Percentiles rank a stretch among this genome's conserved stretches.
phyloP scores from a whole-genome alignment of 179 eudicot species.

The Vitellaria paradoxa region DNA sequence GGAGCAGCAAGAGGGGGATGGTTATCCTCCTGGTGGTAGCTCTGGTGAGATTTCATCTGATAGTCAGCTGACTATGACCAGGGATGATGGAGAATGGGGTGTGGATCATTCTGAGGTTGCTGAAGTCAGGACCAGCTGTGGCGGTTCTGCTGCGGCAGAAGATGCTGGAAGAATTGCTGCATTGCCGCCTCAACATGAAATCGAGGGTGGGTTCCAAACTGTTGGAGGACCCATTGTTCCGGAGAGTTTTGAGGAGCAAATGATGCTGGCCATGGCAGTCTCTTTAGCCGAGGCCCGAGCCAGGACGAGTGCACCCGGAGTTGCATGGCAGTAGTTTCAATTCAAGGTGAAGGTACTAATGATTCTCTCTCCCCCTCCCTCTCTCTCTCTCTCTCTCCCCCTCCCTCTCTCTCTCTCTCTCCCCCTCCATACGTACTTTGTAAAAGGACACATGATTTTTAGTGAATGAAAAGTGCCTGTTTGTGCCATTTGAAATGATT shows the following conservation, averaged over 20 bases:
- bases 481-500: background rate
- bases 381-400: background rate
- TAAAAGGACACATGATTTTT: constrained; percentile 18
- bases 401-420: background rate
- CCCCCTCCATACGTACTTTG: background rate
- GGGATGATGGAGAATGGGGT: constrained; percentile 48
- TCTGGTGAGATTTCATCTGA: constrained; percentile 29
- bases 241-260: constrained; percentile 94
- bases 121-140: constrained; percentile 53
- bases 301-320: constrained; percentile 54
- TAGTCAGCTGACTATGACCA: constrained; percentile 21
- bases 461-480: constrained; percentile 16
- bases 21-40: constrained; percentile 29
- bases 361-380: too few relatives aligned
- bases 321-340: constrained; percentile 65
- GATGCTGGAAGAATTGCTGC: constrained; percentile 11
- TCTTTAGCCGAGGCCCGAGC: constrained; percentile 86
- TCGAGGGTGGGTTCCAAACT: constrained; percentile 32
- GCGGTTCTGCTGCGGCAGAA: constrained; percentile 11
- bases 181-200: constrained; percentile 33
- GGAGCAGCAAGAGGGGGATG: constrained; percentile 30
- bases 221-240: constrained; percentile 51
- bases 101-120: constrained; percentile 41
- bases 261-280: constrained; percentile 99
- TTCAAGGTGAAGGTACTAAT: constrained; percentile 11